Base-by-base conservation (phyloP, 2,329 filamentous ascomycete genomes). In the Phialophora verrucosa region DNA sequence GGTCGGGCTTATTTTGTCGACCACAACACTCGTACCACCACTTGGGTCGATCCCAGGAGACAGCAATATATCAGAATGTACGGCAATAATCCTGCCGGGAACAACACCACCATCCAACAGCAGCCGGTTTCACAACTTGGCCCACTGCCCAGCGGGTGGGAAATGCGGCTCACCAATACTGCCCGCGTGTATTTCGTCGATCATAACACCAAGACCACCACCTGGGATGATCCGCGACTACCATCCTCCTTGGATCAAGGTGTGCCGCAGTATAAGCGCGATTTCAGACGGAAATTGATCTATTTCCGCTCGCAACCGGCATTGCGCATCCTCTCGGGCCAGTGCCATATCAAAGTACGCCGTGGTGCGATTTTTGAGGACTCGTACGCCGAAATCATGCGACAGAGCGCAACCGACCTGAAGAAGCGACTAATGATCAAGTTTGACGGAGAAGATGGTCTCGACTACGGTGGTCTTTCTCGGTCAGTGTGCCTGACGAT, bases 401-500 rank as follows among this genome's bases (percentile, higher is more conserved):
- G 94, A 60, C 95, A 98, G 81, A 96, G 92, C 67, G 92, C 95
- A 58, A 93, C 91, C 17, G 95, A 99, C 78, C 82, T 99, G 70
- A 99, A 99, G 88, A 99, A 99, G 83, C 88, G 95, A 57, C 81
- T 99, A 71, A 99, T 99, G 95, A 97, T 99, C 81, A 99, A 99
- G 82, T 99, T 99, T 73, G 95, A 99, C 73, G 95, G 95, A 57
- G 95, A 99, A 82, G 95, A 99, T 75, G 95, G 95, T 80, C 83
- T 99, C 68, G 95, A 99, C 80, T 99, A 99, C 76, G 95, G 95
- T 78, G 95, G 95, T 85, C 86, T 99, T 63, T 99, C 95, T 42
- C 87, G 87, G 86, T 87, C 81, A 75, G 82, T 72, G 32, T 25
- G 3, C 6, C 27, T 51, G 27, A 31, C 7, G 7, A 59, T 3